phyloP scores from a whole-genome alignment of 257 asterid species.

The Haberlea rhodopensis region DNA sequence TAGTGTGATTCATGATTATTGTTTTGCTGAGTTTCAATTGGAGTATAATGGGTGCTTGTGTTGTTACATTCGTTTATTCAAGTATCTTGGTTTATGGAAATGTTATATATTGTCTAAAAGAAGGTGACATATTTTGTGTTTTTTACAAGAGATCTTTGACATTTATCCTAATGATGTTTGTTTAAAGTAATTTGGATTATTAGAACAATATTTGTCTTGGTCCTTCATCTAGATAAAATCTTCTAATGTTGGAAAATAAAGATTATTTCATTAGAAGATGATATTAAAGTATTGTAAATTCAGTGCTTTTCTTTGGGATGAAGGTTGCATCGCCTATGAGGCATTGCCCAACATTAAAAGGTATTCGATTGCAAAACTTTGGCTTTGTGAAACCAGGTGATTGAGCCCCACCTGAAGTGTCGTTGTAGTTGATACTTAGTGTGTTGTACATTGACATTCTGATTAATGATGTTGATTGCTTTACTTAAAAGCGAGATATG shows the following conservation, averaged over 20 bases:
- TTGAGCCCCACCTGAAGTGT: not conserved
- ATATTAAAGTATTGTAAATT: not conserved
- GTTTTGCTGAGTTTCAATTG: slow-evolving; percentile 5
- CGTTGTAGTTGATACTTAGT: not conserved
- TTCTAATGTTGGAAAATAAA: slow-evolving; percentile 5
- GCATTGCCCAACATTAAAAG: not conserved
- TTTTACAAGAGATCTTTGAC: slow-evolving; percentile 3
- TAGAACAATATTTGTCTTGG: not conserved
- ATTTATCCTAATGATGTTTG: not conserved
- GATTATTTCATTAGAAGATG: not conserved
- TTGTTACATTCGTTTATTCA: slow-evolving; percentile 10
- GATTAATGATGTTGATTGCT: not conserved
- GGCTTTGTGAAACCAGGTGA: not conserved
- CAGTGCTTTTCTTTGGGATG: not conserved
- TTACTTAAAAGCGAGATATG: not conserved
- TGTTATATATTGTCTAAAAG: not conserved
- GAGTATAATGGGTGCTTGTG: not conserved
- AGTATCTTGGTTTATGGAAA: not conserved
- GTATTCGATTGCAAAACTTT: no score
- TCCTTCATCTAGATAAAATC: not conserved
- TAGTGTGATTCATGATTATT: not conserved
- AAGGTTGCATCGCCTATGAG: not conserved
- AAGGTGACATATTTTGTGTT: not conserved
- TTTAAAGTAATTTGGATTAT: not conserved
- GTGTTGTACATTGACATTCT: not conserved